Evolutionary conservation across 176 grass and related monocot species (phyloP).

Genomic region (Canna indica): DNA sequence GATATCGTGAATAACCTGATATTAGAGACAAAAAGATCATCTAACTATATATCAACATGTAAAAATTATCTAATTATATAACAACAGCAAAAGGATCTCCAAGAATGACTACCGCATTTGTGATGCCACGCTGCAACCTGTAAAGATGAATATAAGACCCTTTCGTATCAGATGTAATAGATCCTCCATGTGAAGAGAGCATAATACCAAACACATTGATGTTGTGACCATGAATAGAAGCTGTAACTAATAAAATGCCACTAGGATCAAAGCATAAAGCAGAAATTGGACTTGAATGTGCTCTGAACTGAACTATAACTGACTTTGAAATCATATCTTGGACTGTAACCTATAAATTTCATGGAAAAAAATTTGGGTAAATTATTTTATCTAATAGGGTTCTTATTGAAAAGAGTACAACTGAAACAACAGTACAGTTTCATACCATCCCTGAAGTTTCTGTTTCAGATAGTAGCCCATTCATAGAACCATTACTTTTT

Average conservation of each 20-base stretch:
- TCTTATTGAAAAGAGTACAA: too few relatives aligned
- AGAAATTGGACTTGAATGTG: conserved; percentile 86
- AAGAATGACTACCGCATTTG: conserved; percentile 58
- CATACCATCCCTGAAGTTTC: conserved; percentile 75
- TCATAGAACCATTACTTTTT: conserved; percentile 40
- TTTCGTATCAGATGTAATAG: conserved; percentile 40
- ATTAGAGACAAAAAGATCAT: conserved; percentile 19
- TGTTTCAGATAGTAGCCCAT: conserved; percentile 34
- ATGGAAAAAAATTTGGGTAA: conserved; percentile 4
- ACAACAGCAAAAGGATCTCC: conserved; percentile 23
- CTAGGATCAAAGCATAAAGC: conserved; percentile 91
- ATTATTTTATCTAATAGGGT: neutral
- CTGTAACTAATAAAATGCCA: conserved; percentile 90
- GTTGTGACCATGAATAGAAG: conserved; percentile 82
- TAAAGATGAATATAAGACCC: conserved; percentile 75
- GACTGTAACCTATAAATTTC: conserved; percentile 61
- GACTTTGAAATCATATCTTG: conserved; percentile 79
- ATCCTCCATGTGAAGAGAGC: conserved; percentile 43
- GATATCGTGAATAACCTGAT: conserved; percentile 90
- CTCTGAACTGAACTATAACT: conserved; percentile 81
- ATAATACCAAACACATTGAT: conserved; percentile 88
- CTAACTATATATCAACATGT: conserved; percentile 10
- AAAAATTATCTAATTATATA: conserved; percentile 4
- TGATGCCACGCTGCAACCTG: conserved; percentile 87
- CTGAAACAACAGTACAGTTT: too few relatives aligned